Evolutionary conservation across 352 stramenopile genomes (phyloP).

Genomic region (Phytophthora capsici): DNA sequence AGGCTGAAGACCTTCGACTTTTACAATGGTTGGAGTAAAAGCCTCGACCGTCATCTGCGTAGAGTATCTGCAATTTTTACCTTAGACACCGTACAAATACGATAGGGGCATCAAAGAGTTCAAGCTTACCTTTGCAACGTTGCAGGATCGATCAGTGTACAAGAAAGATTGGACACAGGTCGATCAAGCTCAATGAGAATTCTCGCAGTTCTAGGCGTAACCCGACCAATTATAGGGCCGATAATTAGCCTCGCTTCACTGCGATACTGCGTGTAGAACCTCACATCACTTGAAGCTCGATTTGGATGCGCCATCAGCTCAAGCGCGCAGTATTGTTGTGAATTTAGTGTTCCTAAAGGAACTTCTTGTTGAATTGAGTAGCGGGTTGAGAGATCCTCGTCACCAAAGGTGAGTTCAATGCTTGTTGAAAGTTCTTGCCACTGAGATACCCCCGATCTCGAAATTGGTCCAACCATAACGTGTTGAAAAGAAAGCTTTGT

Average conservation of each 20-base stretch:
- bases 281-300: slow-evolving; percentile 36
- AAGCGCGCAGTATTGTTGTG: slow-evolving; percentile 55
- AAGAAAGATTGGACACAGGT: slow-evolving; percentile 39
- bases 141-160: slow-evolving; percentile 42
- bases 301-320: slow-evolving; percentile 55
- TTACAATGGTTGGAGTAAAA: slow-evolving; percentile 65
- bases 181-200: slow-evolving; percentile 75
- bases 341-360: slow-evolving; percentile 8
- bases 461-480: slow-evolving; percentile 55
- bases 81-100: neutral
- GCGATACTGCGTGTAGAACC: slow-evolving; percentile 46
- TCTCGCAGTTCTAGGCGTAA: slow-evolving; percentile 56
- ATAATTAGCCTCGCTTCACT: slow-evolving; percentile 53
- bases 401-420: neutral
- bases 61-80: slow-evolving; percentile 22
- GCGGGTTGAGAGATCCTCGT: slow-evolving; percentile 2
- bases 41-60: slow-evolving; percentile 40
- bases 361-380: slow-evolving; percentile 37
- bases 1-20: slow-evolving; percentile 63
- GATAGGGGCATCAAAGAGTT: neutral
- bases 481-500: slow-evolving; percentile 50
- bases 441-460: slow-evolving; percentile 10
- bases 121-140: slow-evolving; percentile 40
- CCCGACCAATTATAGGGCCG: slow-evolving; percentile 66
- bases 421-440: neutral